A percentile compares a stretch with the other conserved stretches of the same genome.
Evolutionary conservation across 2,329 filamentous ascomycete genomes (phyloP).

Genomic region (Penicillium rolfsii): DNA sequence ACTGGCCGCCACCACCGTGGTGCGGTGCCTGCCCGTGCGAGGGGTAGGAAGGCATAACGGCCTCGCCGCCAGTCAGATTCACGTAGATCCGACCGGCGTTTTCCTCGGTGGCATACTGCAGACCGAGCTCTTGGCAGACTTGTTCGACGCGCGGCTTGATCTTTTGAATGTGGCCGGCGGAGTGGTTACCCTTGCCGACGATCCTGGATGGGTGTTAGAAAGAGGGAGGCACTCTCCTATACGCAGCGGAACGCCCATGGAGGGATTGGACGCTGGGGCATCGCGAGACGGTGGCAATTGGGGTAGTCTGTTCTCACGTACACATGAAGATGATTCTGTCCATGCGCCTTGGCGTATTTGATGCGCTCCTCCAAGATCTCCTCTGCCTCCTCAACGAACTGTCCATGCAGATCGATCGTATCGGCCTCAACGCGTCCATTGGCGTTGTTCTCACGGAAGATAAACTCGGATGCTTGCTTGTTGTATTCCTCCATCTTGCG

Average conservation of each 20-base stretch:
- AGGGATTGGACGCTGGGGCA: too few relatives aligned
- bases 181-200: conserved; percentile 94
- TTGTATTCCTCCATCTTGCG: conserved; percentile 86
- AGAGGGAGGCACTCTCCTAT: background rate
- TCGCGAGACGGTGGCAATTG: background rate
- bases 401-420: conserved; percentile 91
- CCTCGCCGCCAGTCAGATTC: conserved; percentile 75
- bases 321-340: conserved; percentile 84
- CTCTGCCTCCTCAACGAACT: conserved; percentile 93
- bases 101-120: conserved; percentile 82
- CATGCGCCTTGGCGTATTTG: conserved; percentile 70
- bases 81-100: conserved; percentile 90
- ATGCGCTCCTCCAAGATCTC: conserved; percentile 86
- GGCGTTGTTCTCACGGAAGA: conserved; percentile 94
- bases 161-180: conserved; percentile 79
- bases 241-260: background rate
- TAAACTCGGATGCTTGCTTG: conserved; percentile 86
- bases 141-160: conserved; percentile 93
- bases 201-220: conserved; percentile 58
- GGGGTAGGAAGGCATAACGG: conserved; percentile 46
- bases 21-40: conserved; percentile 52
- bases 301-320: conserved; percentile 39
- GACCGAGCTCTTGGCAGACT: conserved; percentile 78
- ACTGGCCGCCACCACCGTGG: conserved; percentile 34
- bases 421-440: conserved; percentile 72